These are phyloP conservation scores for Fusarium sp. DNA, from an alignment of 2,329 filamentous ascomycete genomes.

Conservation along the genomic window DNA sequence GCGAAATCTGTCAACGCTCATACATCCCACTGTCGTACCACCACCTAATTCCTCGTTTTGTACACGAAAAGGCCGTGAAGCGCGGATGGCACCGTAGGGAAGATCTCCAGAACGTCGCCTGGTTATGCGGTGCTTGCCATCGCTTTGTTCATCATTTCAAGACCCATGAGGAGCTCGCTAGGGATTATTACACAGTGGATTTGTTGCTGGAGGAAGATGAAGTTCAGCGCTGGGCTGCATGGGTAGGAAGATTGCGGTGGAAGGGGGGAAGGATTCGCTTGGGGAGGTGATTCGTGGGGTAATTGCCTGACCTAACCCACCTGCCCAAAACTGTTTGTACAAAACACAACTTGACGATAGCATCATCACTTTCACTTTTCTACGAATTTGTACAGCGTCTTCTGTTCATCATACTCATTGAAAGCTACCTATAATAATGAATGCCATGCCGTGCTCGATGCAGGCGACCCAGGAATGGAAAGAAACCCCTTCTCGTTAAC, in stretches of 20 bases:
- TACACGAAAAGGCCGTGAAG: constrained; percentile 82
- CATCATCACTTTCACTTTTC: background rate
- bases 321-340: background rate
- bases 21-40: constrained; percentile 86
- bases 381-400: background rate
- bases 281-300: constrained; percentile 20
- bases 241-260: constrained; percentile 82
- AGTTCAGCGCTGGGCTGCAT: constrained; percentile 76
- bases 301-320: background rate
- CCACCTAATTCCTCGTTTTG: constrained; percentile 83
- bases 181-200: constrained; percentile 79
- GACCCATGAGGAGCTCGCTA: constrained; percentile 81
- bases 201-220: constrained; percentile 76
- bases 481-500: constrained; percentile 1
- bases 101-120: constrained; percentile 83
- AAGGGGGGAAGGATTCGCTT: constrained; percentile 59
- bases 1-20: constrained; percentile 81
- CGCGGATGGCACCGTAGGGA: constrained; percentile 83
- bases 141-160: constrained; percentile 83
- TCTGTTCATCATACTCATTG: background rate
- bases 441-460: background rate
- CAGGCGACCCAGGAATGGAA: background rate
- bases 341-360: background rate
- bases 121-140: constrained; percentile 88
- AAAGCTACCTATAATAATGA: background rate